These are phyloP conservation scores for Ascochyta pisi DNA, from an alignment of 2,329 filamentous ascomycete species.

Conservation along the genomic window DNA sequence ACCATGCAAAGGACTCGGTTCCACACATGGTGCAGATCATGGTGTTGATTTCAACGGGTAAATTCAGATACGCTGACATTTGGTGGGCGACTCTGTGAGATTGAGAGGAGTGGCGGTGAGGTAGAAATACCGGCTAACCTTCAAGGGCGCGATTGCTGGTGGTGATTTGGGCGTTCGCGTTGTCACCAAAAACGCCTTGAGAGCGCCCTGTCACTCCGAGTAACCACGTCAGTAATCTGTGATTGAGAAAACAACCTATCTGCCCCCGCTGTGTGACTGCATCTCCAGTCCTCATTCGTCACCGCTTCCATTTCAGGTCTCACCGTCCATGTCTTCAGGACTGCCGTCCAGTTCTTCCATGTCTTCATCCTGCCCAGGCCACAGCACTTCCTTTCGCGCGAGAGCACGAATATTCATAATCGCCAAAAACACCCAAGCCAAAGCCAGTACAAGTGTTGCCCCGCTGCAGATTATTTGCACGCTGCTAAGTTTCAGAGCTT, in stretches of 20 bases:
- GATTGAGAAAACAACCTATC: background rate
- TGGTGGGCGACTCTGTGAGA: background rate
- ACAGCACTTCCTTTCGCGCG: slow-evolving; percentile 56
- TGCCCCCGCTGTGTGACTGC: background rate
- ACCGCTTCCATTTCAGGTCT: background rate
- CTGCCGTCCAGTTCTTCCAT: slow-evolving; percentile 45
- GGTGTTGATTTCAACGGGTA: slow-evolving; percentile 10
- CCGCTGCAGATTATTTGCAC: slow-evolving; percentile 62
- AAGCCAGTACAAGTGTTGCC: slow-evolving; percentile 61
- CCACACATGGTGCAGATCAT: slow-evolving; percentile 19
- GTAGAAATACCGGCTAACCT: background rate
- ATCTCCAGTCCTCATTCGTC: background rate
- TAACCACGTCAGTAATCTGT: background rate
- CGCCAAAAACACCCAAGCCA: slow-evolving; percentile 62
- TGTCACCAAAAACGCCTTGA: background rate
- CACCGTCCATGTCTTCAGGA: background rate
- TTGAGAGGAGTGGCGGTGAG: background rate
- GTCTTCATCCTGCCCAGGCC: slow-evolving; percentile 68
- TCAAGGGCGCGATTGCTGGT: background rate
- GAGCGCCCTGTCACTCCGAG: background rate
- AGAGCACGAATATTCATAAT: slow-evolving; percentile 60
- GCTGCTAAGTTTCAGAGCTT: slow-evolving; percentile 58
- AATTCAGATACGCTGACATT: slow-evolving; percentile 20
- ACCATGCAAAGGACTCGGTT: slow-evolving; percentile 18
- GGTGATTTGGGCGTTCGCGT: background rate